Base-by-base conservation (phyloP, 2,329 filamentous ascomycete species). In the Dryadomyces quercivorus region DNA sequence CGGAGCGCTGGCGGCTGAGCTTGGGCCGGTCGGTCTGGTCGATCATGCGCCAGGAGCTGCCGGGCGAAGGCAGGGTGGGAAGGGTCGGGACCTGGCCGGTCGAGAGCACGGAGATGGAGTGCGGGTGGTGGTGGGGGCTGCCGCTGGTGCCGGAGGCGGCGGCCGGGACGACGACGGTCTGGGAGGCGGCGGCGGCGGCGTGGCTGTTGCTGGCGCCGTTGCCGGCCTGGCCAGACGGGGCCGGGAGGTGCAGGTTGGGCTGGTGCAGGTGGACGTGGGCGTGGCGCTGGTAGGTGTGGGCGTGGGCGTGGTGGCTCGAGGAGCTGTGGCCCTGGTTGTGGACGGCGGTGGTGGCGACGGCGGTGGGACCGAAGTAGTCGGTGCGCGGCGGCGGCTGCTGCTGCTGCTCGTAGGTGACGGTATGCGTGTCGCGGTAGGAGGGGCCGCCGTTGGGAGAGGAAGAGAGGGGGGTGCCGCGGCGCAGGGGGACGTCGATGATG, bases 401-500 rank as follows among this genome's bases (percentile, higher is more conserved):
- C 36, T 40, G 31, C 47, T 6, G 63, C 36, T 16, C 36, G 36
- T 40, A 40, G 42, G 12, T n/a, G 12, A 3, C 16, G n/a, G 42
- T 4, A 44, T 42, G 16, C 4, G 38, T 5, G 5, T 13, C 12
- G 5, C 38, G 12, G 26, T n/a, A 70, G 65, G 48, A 9, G 0
- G 72, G 65, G 55, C 77, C 69, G 61, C 72, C 75, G 8, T 69
- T 66, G 56, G 84, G 77, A 2, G 91, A 91, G 10, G 90, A 95
- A 12, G 87, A 43, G 1, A 91, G 90, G 0, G 91, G 90, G 0
- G 88, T 91, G 21, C 4, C 20, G 34, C 85, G 80, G 53, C 83
- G 81, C 40, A 76, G 72, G 16, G 90, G 88, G 20, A 94, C 82
- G 62, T 97, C 91, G 64, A 98, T 95, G 59, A 96, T 66, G 58